Evolutionary conservation across 345 rosid species (phyloP).

Genomic region (Raphanus sativus): DNA sequence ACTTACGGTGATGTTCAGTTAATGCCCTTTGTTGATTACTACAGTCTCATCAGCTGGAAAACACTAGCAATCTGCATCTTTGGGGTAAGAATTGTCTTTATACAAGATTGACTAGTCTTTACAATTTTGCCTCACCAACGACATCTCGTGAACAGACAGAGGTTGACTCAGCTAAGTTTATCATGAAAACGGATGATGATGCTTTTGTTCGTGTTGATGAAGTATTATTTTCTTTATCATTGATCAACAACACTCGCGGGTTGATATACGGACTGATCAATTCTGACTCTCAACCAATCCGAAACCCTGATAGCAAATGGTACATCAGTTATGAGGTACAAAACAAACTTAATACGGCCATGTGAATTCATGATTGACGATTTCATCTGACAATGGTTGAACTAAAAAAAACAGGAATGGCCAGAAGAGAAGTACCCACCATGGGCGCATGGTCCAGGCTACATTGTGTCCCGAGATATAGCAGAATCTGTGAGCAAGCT

Average conservation of each 20-base stretch:
- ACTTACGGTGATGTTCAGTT: conserved; percentile 88
- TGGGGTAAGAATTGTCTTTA: conserved; percentile 58
- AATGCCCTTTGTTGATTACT: conserved; percentile 98
- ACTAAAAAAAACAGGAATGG: conserved; percentile 63
- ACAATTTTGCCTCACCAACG: conserved; percentile 28
- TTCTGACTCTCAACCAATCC: conserved; percentile 81
- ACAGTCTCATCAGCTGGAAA: conserved; percentile 95
- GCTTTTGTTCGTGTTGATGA: conserved; percentile 96
- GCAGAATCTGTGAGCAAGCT: conserved; percentile 65
- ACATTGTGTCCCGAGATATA: conserved; percentile 76
- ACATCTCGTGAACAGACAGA: conserved; percentile 57
- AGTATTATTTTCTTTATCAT: conserved; percentile 63
- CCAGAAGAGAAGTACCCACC: conserved; percentile 76
- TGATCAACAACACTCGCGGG: conserved; percentile 57
- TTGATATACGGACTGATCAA: conserved; percentile 87
- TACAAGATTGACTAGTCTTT: conserved; percentile 17
- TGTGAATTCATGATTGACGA: neutral
- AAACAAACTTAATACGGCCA: conserved; percentile 5
- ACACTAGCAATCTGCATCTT: conserved; percentile 93
- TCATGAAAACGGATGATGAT: conserved; percentile 98
- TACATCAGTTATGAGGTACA: conserved; percentile 79
- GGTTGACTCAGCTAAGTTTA: conserved; percentile 73
- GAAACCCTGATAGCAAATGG: conserved; percentile 93
- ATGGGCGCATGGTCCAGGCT: conserved; percentile 97
- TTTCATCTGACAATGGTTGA: neutral